Evolutionary conservation across 2,329 filamentous ascomycete species (phyloP), one percentile per base, ranked within the genome.

Genomic region (Epicoccum sorghinum): DNA sequence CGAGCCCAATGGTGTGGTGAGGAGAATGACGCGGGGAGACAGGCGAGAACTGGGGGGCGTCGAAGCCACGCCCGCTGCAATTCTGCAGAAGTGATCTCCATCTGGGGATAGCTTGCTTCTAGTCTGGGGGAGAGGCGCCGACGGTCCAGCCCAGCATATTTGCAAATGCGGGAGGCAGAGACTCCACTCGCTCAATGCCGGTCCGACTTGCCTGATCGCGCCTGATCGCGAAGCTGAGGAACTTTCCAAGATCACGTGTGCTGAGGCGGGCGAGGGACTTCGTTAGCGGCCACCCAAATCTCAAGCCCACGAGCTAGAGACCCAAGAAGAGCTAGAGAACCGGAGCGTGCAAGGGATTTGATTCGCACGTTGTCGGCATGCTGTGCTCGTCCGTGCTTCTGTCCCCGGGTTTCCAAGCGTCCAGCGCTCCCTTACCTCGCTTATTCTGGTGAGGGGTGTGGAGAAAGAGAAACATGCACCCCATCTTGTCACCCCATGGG

Each of bases 21-120:
- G 50, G 55, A 55, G 60, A 62, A 58, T 64, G 57, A 61, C 64
- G 67, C 65, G 60, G 61, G 60, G 64, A 61, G 44, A 40, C 45
- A 58, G 59, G 59, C 60, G 57, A 63, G 54, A 47, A 36, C 40
- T 52, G 41, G 41, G 42, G 44, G 41, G 27, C 43, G 55, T 56
- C 32, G 56, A 53, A 48, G 55, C 58, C 43, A 54, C 47, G 49
- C 37, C 39, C 52, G 50, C 51, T 45, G 38, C 25, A 42, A 24
- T 46, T 51, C 47, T 50, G 52, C 42, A 41, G 25, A 42, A 18
- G 7, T 35, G 50, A 44, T 55, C 48, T 49, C 48, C 41, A 37
- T 50, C 52, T 47, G 57, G 55, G 50, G 40, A 50, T 57, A 48
- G 55, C 55, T 37, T 44, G 52, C 35, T 42, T 58, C 59, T 45